phyloP scores from a whole-genome alignment of 2,329 filamentous ascomycete species.

The Microascus cirrosus region DNA sequence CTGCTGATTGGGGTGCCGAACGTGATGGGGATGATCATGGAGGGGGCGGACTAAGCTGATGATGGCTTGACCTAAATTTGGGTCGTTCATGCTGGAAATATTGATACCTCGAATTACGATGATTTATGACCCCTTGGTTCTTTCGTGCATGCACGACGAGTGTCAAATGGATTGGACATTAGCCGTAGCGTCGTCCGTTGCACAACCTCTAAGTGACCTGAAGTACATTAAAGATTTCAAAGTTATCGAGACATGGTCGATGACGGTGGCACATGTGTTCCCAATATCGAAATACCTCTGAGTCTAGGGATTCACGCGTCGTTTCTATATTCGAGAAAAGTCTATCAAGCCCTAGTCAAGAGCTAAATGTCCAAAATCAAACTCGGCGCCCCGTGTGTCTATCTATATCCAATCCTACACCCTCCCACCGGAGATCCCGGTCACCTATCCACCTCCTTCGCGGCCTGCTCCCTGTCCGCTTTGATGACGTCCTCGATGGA shows the following conservation, averaged over 20 bases:
- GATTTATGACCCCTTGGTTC: not conserved
- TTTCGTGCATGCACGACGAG: not conserved
- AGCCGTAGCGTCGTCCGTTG: not conserved
- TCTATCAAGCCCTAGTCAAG: not conserved
- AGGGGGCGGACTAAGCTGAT: conserved; percentile 20
- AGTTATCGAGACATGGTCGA: not conserved
- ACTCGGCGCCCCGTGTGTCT: not conserved
- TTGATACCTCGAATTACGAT: not conserved
- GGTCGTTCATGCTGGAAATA: not conserved
- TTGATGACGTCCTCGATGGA: not conserved
- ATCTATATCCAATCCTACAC: not conserved
- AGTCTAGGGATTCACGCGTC: not conserved
- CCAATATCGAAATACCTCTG: not conserved
- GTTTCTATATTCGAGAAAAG: not conserved
- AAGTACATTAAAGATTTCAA: not conserved
- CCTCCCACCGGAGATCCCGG: not conserved
- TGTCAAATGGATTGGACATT: not conserved
- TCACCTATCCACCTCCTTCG: not conserved
- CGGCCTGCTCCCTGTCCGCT: not conserved
- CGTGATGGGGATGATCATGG: conserved; percentile 48
- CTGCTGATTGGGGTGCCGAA: conserved; percentile 49
- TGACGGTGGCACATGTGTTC: not conserved
- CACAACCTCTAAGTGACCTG: not conserved
- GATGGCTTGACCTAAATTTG: not conserved
- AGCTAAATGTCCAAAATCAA: not conserved